Conservation (phyloP, 805 yeast genomes). For the Citeromyces matritensis region DNA sequence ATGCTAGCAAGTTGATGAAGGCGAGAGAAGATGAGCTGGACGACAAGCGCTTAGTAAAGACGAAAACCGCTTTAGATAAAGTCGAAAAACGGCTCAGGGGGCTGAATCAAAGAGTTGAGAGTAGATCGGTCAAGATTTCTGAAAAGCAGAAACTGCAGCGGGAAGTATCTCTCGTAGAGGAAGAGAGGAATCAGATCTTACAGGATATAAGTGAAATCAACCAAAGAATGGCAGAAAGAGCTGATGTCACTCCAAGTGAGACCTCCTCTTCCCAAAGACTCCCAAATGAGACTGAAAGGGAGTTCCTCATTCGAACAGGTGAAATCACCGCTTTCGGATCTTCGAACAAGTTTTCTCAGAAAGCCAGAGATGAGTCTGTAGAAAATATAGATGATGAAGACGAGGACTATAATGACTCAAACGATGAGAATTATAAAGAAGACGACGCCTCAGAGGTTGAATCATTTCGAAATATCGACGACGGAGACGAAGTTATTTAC, state of each 20-base stretch:
- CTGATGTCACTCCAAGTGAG: constrained; percentile 3
- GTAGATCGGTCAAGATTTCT: constrained; percentile 48
- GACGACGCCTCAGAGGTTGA: constrained; percentile 4
- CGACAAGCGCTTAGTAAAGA: constrained; percentile 55
- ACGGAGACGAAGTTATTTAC: constrained; percentile 63
- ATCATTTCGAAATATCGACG: constrained; percentile 39
- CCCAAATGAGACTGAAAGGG: constrained; percentile 68
- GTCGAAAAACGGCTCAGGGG: constrained; percentile 24
- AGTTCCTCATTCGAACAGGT: constrained; percentile 76
- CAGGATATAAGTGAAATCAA: constrained; percentile 39
- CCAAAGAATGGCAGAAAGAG: constrained; percentile 16
- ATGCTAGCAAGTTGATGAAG: constrained; percentile 50
- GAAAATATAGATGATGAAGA: constrained; percentile 27
- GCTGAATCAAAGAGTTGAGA: constrained; percentile 30
- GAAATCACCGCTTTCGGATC: constrained; percentile 88
- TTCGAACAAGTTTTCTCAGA: constrained; percentile 35
- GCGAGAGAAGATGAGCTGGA: constrained; percentile 62
- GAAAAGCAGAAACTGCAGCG: constrained; percentile 36
- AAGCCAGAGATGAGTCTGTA: constrained; percentile 14
- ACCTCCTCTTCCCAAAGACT: constrained; percentile 16
- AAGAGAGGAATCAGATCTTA: constrained; percentile 36
- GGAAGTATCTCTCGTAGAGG: constrained; percentile 36
- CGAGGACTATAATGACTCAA: constrained; percentile 7
- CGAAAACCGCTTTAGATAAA: constrained; percentile 30
- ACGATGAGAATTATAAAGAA: constrained; percentile 5